Conservation (phyloP, 2,329 filamentous ascomycete species). For the Sphaerulina musiva region DNA sequence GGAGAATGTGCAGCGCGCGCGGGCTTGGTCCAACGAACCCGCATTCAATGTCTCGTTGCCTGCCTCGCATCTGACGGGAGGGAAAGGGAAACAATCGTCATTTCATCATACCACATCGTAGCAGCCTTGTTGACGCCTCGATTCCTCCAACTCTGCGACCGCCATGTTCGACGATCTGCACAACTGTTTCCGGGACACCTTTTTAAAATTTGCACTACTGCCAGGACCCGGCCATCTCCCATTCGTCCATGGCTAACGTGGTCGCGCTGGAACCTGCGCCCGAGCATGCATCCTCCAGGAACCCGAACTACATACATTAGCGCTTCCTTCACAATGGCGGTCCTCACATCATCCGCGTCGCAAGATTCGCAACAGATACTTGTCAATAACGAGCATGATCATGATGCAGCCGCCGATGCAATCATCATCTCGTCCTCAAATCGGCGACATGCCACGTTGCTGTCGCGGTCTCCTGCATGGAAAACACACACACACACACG, state of each 20-base stretch:
- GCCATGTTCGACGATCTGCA: neutral
- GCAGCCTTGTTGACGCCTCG: neutral
- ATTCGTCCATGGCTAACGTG: neutral
- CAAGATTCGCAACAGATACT: neutral
- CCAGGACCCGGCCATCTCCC: neutral
- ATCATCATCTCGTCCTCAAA: neutral
- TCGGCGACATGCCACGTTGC: neutral
- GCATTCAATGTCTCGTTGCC: neutral
- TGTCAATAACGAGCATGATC: neutral
- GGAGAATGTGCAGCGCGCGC: slow-evolving; percentile 1
- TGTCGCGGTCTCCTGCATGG: neutral
- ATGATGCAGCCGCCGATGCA: neutral
- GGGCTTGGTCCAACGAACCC: neutral
- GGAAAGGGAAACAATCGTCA: neutral
- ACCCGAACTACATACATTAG: neutral
- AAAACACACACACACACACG: neutral
- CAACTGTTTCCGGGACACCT: neutral
- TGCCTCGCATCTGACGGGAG: neutral
- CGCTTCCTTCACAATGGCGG: too few relatives aligned
- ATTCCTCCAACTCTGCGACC: neutral
- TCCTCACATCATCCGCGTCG: neutral
- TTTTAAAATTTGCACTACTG: neutral
- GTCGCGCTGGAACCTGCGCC: neutral
- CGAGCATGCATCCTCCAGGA: slow-evolving; percentile 4
- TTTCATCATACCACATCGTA: neutral